phyloP scores from a whole-genome alignment of 192 early-diverging fungal genomes.

The Paraglomus brasilianum region DNA sequence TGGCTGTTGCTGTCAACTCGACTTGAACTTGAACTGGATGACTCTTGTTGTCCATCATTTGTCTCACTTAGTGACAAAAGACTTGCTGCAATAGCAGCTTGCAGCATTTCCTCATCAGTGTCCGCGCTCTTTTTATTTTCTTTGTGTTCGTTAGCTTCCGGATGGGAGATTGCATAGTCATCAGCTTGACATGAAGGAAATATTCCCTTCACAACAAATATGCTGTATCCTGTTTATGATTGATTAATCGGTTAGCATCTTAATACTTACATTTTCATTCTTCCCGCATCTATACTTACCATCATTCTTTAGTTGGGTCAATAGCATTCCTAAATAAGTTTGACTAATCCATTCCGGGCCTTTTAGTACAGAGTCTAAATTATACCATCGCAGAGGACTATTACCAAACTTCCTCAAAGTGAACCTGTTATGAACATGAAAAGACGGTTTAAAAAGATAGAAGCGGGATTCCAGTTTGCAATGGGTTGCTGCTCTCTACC shows the following conservation, averaged over 20 bases:
- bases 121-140: neutral
- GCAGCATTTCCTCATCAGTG: conserved; percentile 4
- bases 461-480: neutral
- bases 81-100: conserved; percentile 28
- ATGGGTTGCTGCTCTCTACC: conserved; percentile 32
- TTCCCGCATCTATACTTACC: conserved; percentile 9
- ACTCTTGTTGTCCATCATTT: neutral
- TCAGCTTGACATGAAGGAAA: conserved; percentile 23
- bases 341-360: conserved; percentile 62
- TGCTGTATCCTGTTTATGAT: conserved; percentile 35
- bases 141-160: neutral
- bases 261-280: too few species aligned
- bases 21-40: too few species aligned
- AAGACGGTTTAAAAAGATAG: neutral
- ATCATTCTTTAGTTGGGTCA: conserved; percentile 49
- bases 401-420: conserved; percentile 68
- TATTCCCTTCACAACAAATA: conserved; percentile 40
- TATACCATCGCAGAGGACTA: conserved; percentile 69
- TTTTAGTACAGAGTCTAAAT: conserved; percentile 60
- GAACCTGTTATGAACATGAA: conserved; percentile 45
- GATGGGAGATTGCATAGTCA: conserved; percentile 1
- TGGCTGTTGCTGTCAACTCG: too few species aligned
- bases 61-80: conserved; percentile 1
- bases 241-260: neutral
- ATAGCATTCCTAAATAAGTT: conserved; percentile 61